Evolutionary conservation across 2,329 filamentous ascomycete genomes (phyloP).

Genomic region (Fusarium torulosum): DNA sequence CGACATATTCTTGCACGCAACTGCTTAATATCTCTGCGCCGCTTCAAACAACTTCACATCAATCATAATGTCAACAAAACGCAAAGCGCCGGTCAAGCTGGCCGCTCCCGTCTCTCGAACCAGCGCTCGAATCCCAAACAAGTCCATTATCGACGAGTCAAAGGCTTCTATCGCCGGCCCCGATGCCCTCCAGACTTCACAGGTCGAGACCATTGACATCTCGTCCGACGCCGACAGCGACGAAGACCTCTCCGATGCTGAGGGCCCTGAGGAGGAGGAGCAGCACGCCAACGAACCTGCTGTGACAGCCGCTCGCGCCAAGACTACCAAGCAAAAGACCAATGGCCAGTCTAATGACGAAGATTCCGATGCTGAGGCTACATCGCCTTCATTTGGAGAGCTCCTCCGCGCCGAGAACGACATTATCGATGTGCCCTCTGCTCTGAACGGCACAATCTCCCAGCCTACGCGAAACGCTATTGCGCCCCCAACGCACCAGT

Average conservation of each 20-base stretch:
- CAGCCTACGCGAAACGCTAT: conserved; percentile 62
- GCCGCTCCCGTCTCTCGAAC: conserved; percentile 67
- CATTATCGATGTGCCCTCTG: conserved; percentile 77
- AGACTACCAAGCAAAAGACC: conserved; percentile 33
- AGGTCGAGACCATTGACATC: conserved; percentile 65
- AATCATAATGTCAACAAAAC: conserved; percentile 68
- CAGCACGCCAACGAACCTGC: conserved; percentile 26
- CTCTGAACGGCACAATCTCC: conserved; percentile 50
- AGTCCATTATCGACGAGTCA: conserved; percentile 69
- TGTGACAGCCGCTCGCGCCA: conserved; percentile 29
- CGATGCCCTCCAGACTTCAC: conserved; percentile 55
- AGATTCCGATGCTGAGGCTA: conserved; percentile 62
- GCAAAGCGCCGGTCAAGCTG: conserved; percentile 70
- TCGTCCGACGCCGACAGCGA: conserved; percentile 67
- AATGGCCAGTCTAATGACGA: conserved; percentile 49
- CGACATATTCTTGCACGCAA: conserved; percentile 35
- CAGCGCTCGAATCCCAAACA: conserved; percentile 64
- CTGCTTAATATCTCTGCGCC: conserved; percentile 19
- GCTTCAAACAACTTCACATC: conserved; percentile 21
- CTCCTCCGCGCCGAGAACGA: conserved; percentile 79
- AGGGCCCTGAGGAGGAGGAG: conserved; percentile 50
- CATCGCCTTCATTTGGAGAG: conserved; percentile 85
- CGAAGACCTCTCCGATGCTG: conserved; percentile 62
- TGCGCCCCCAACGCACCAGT: conserved; percentile 77
- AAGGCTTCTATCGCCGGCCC: conserved; percentile 65